Evolutionary conservation across 1,284 basidiomycete species (phyloP).

Genomic region (Omphalotus olearius): DNA sequence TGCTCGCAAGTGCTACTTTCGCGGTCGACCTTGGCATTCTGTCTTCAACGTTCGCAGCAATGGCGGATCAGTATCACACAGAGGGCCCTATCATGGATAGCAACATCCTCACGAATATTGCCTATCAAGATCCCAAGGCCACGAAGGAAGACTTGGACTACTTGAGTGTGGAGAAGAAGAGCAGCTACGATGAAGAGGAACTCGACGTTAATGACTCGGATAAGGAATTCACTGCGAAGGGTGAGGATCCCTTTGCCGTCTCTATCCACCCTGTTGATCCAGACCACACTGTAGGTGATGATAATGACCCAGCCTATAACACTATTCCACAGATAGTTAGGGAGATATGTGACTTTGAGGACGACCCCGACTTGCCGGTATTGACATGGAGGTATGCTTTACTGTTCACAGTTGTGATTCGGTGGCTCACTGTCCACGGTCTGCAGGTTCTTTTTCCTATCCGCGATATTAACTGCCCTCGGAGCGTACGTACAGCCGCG

Average conservation of each 20-base stretch:
- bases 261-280: not conserved
- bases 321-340: conserved; percentile 21
- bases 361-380: conserved; percentile 20
- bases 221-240: conserved; percentile 13
- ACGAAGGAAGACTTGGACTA: conserved; percentile 7
- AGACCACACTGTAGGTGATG: conserved; percentile 11
- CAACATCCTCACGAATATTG: conserved; percentile 11
- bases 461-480: conserved; percentile 20
- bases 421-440: no score
- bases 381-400: conserved; percentile 21
- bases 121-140: conserved; percentile 9
- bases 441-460: conserved; percentile 3
- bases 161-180: conserved; percentile 16
- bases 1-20: no score
- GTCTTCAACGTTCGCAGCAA: not conserved
- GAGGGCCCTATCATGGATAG: conserved; percentile 10
- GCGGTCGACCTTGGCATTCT: not conserved
- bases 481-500: conserved; percentile 17
- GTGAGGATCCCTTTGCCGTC: conserved; percentile 9
- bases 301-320: conserved; percentile 21
- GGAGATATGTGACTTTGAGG: conserved; percentile 23
- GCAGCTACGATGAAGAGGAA: conserved; percentile 16
- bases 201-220: conserved; percentile 7
- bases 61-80: conserved; percentile 2
- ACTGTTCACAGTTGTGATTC: not conserved